phyloP scores from a whole-genome alignment of 805 yeast species.

The Komagataella mondaviorum region DNA sequence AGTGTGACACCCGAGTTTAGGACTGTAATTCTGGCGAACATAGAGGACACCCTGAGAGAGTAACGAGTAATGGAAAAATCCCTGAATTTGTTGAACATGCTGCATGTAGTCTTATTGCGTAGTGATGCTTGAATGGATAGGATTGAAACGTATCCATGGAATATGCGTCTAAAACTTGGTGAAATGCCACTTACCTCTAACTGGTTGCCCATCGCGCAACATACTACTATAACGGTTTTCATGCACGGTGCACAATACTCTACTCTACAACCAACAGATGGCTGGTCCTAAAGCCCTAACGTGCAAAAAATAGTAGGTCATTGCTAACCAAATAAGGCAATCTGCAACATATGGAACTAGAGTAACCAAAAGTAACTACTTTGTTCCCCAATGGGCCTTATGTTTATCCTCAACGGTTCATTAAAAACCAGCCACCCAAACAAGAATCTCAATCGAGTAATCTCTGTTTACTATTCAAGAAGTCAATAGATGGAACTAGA shows the following conservation, averaged over 20 bases:
- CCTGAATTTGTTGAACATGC: not conserved
- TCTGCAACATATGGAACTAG: not conserved
- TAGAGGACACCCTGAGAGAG: no score
- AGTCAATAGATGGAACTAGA: not conserved
- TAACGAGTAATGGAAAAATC: no score
- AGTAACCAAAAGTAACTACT: not conserved
- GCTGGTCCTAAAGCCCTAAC: not conserved
- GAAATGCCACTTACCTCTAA: not conserved
- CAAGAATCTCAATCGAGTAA: not conserved
- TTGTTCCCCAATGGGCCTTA: not conserved
- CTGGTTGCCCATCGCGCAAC: not conserved
- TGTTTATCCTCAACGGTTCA: not conserved
- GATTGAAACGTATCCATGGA: not conserved
- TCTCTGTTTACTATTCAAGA: not conserved
- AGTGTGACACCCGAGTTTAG: not conserved
- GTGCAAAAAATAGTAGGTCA: not conserved
- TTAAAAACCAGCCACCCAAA: not conserved
- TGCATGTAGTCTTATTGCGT: not conserved
- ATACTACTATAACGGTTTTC: not conserved
- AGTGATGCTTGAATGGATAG: not conserved
- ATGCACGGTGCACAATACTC: not conserved
- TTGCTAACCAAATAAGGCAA: not conserved
- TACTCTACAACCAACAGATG: not conserved
- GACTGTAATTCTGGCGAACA: no score
- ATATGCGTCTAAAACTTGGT: not conserved